A percentile compares a stretch with the other conserved stretches of the same genome.
phyloP scores from a whole-genome alignment of 495 filamentous ascomycete genomes.

The Pyronema omphalodes region DNA sequence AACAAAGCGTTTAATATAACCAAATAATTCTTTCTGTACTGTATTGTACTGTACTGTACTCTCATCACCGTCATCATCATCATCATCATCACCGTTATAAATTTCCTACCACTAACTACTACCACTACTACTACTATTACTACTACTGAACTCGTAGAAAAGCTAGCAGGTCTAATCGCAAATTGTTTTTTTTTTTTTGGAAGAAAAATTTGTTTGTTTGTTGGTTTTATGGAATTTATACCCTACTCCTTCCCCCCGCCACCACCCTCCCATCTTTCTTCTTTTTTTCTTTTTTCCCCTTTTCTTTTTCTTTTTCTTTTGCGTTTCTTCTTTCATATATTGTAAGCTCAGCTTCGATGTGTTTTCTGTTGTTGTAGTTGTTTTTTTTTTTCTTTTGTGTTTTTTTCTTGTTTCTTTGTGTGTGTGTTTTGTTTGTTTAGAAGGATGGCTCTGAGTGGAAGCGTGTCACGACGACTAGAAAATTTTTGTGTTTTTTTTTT shows the following conservation, averaged over 20 bases:
- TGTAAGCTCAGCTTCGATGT: background rate
- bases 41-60: background rate
- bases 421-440: background rate
- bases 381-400: background rate
- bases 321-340: background rate
- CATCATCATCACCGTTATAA: background rate
- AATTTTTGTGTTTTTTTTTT: background rate
- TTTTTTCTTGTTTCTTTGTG: background rate
- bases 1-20: background rate
- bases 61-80: background rate
- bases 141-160: background rate
- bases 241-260: too few species aligned
- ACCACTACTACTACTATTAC: too few species aligned
- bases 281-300: background rate
- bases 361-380: background rate
- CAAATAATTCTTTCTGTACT: background rate
- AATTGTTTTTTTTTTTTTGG: constrained; percentile 1
- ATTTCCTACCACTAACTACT: too few species aligned
- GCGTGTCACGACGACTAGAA: background rate
- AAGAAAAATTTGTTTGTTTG: too few species aligned
- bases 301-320: background rate
- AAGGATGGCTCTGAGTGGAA: background rate
- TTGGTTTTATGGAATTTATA: too few species aligned
- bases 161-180: background rate
- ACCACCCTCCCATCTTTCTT: background rate